phyloP scores from a whole-genome alignment of 2,329 filamentous ascomycete species.

The Graphiopsis chlorocephala region DNA sequence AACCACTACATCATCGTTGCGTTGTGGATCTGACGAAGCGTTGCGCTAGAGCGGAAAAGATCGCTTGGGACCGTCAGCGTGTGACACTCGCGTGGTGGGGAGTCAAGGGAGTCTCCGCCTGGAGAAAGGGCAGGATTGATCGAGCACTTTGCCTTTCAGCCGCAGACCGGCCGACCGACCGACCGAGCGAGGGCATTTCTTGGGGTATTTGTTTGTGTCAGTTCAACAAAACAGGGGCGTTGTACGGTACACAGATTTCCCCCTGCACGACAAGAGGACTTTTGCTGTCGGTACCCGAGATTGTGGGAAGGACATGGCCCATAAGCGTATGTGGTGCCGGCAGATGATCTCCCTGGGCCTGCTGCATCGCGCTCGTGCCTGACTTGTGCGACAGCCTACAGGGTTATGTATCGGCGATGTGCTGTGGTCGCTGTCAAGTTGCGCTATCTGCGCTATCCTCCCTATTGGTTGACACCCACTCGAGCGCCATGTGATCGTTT shows the following conservation, averaged over 20 bases:
- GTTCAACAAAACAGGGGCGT: not conserved
- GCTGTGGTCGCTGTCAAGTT: not conserved
- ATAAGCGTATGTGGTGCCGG: constrained; percentile 8
- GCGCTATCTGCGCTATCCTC: not conserved
- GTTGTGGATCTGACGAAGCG: constrained; percentile 6
- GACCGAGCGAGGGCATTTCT: not conserved
- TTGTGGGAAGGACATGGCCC: not conserved
- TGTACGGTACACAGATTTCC: not conserved
- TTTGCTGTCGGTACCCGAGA: constrained; percentile 4
- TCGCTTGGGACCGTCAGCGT: not conserved
- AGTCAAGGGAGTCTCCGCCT: not conserved
- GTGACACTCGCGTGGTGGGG: not conserved
- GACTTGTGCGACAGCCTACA: constrained; percentile 1
- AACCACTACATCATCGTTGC: constrained; percentile 9
- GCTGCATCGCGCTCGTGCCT: constrained; percentile 6
- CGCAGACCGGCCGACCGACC: not conserved
- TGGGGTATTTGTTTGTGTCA: not conserved
- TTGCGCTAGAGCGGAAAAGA: not conserved
- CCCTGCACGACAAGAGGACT: not conserved
- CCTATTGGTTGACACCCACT: constrained; percentile 1
- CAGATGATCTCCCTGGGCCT: not conserved
- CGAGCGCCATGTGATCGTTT: not conserved
- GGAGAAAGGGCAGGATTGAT: not conserved
- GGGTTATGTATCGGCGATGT: not conserved
- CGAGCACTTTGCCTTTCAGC: not conserved